phyloP scores from a whole-genome alignment of 345 rosid genomes.

The Excoecaria agallocha region DNA sequence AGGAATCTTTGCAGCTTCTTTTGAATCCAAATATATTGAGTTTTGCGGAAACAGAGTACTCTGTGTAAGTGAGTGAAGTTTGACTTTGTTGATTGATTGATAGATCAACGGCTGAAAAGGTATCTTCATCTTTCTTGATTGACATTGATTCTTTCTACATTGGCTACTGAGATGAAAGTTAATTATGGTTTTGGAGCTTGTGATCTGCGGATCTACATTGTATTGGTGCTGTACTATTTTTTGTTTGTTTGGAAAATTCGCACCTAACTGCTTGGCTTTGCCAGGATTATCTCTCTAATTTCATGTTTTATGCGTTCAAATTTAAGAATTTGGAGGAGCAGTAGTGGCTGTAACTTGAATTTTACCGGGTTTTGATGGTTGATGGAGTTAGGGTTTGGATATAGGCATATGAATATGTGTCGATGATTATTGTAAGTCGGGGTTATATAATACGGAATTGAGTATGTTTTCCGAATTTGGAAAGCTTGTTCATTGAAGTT shows the following conservation, averaged over 20 bases:
- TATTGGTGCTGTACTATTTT: neutral
- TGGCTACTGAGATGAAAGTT: slow-evolving; percentile 1
- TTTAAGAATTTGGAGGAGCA: neutral
- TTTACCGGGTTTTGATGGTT: neutral
- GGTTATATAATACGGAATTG: neutral
- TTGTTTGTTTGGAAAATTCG: neutral
- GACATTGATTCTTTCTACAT: neutral
- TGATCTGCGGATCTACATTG: slow-evolving; percentile 26
- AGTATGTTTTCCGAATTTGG: neutral
- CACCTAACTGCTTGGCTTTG: neutral
- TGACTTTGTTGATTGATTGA: slow-evolving; percentile 5
- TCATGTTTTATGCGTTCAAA: neutral
- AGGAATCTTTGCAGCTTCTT: neutral
- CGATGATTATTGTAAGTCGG: neutral
- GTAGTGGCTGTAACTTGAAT: neutral
- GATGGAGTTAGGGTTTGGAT: slow-evolving; percentile 3
- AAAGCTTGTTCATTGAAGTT: neutral
- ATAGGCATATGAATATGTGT: neutral
- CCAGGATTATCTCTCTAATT: neutral
- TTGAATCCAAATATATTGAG: neutral
- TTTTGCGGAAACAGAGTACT: neutral
- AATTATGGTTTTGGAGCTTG: slow-evolving; percentile 20
- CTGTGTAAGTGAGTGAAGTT: neutral
- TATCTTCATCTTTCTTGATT: neutral
- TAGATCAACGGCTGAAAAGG: slow-evolving; percentile 24